A percentile compares a stretch with the other conserved stretches of the same genome.
phyloP scores from a whole-genome alignment of 139 green algal genomes.

The Volvox reticuliferus region DNA sequence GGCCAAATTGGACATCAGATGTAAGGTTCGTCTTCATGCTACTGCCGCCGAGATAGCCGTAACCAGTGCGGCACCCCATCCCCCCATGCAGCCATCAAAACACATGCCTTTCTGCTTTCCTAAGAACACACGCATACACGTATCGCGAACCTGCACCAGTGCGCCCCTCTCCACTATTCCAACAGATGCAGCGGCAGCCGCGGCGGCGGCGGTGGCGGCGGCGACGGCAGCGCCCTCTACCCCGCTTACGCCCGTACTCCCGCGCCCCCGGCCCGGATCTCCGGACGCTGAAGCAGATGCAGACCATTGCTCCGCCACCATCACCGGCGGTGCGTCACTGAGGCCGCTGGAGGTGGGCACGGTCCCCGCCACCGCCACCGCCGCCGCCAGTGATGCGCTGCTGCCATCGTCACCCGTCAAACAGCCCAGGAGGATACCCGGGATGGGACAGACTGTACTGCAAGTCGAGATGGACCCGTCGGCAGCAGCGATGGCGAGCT shows the following conservation, averaged over 20 bases:
- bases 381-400: background rate
- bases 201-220: background rate
- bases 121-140: too few relatives aligned
- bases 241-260: background rate
- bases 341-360: background rate
- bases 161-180: too few relatives aligned
- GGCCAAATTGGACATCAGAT: too few relatives aligned
- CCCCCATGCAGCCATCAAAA: too few relatives aligned
- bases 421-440: background rate
- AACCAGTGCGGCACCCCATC: too few relatives aligned
- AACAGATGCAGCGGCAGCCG: background rate
- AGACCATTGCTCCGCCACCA: background rate
- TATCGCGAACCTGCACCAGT: too few relatives aligned
- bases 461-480: constrained; percentile 13
- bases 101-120: too few relatives aligned
- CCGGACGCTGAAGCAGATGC: background rate
- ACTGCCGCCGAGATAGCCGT: too few relatives aligned
- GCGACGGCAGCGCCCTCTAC: background rate
- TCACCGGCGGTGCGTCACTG: background rate
- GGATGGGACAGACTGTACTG: constrained; percentile 9
- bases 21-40: too few relatives aligned
- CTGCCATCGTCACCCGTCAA: background rate
- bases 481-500: background rate
- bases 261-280: background rate
- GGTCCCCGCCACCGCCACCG: background rate